phyloP scores from a whole-genome alignment of 768 basidiomycete genomes.

The Panaeolus cyanescens region DNA sequence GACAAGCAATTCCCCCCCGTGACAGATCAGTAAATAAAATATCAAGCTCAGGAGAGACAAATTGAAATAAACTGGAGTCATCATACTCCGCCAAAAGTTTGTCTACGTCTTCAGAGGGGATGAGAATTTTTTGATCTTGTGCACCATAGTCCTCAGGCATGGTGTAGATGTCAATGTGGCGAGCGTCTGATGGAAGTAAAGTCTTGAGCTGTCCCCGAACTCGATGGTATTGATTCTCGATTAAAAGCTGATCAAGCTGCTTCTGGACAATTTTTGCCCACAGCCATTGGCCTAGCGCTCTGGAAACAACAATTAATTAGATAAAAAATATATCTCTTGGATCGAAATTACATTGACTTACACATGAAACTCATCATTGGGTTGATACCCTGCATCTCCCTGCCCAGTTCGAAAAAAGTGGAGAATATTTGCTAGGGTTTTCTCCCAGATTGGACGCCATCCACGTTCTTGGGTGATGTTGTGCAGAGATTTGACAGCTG shows the following conservation, averaged over 20 bases:
- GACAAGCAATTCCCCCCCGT: too few relatives aligned
- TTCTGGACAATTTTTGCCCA: slow-evolving; percentile 25
- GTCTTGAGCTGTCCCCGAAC: slow-evolving; percentile 20
- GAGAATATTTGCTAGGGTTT: slow-evolving; percentile 26
- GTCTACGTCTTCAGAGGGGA: neutral
- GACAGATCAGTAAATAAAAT: neutral
- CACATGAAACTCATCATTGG: slow-evolving; percentile 20
- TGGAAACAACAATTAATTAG: slow-evolving; percentile 7
- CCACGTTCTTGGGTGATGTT: slow-evolving; percentile 29
- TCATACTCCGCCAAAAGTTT: neutral
- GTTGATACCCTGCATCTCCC: slow-evolving; percentile 17
- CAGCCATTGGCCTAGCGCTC: slow-evolving; percentile 21
- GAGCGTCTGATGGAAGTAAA: slow-evolving; percentile 21
- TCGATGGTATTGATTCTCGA: slow-evolving; percentile 15
- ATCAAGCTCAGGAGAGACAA: neutral
- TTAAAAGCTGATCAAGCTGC: slow-evolving; percentile 13
- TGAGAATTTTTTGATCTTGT: neutral
- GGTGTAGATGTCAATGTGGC: slow-evolving; percentile 6
- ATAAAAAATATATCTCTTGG: too few relatives aligned
- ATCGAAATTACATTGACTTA: too few relatives aligned
- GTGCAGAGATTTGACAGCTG: slow-evolving; percentile 22
- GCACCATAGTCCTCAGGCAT: neutral
- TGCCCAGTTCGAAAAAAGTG: slow-evolving; percentile 20
- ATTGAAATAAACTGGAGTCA: neutral
- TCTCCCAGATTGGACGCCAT: slow-evolving; percentile 28